Conservation (phyloP, 768 basidiomycete species). For the Boletus speciosus region DNA sequence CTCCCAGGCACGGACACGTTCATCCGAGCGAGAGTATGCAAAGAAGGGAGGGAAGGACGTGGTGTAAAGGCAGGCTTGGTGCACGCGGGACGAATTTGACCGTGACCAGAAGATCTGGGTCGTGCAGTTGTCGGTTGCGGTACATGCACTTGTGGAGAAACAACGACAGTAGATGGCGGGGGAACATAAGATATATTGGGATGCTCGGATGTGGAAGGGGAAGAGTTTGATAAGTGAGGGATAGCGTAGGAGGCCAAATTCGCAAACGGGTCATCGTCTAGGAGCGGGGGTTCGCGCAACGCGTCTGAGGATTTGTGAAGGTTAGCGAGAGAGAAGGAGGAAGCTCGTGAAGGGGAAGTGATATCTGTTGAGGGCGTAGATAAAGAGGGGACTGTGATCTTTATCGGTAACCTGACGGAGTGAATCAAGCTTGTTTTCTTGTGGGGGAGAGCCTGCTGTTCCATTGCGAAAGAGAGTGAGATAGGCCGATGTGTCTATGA, state of each 20-base stretch:
- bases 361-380: not conserved
- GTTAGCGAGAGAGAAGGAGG: slow-evolving; percentile 11
- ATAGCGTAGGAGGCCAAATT: slow-evolving; percentile 37
- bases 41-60: slow-evolving; percentile 42
- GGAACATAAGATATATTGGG: slow-evolving; percentile 8
- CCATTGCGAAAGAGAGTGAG: not conserved
- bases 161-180: slow-evolving; percentile 10
- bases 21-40: slow-evolving; percentile 37
- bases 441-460: not conserved
- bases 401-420: not conserved
- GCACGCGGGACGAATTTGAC: slow-evolving; percentile 37
- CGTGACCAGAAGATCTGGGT: slow-evolving; percentile 34
- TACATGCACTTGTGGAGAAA: slow-evolving; percentile 8
- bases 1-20: slow-evolving; percentile 32
- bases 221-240: not conserved
- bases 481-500: not conserved
- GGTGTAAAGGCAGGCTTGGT: slow-evolving; percentile 40
- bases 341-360: slow-evolving; percentile 10
- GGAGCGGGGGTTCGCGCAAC: slow-evolving; percentile 24
- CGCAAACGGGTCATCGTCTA: slow-evolving; percentile 77
- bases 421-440: not conserved
- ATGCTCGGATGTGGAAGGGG: not conserved
- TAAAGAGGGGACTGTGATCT: not conserved
- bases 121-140: slow-evolving; percentile 16
- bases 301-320: not conserved